Conservation (phyloP, 1,139 yeast species). For the Diutina neorugosa region DNA sequence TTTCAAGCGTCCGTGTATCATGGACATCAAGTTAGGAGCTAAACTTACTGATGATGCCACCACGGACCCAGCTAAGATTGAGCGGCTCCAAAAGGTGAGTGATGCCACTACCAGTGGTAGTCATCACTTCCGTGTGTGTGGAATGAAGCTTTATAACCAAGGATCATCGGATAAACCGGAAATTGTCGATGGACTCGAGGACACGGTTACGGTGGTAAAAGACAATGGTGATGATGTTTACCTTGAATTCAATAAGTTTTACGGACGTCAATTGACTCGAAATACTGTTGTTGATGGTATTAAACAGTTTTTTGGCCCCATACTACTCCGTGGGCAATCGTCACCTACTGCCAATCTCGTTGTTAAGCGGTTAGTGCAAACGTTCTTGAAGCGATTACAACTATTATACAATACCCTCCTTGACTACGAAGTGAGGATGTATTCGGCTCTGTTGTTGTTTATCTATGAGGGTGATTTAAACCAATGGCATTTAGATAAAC, state of each 20-base stretch:
- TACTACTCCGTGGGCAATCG: conserved; percentile 10
- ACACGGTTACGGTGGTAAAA: conserved; percentile 6
- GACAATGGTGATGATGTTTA: conserved; percentile 12
- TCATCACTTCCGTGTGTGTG: conserved; percentile 68
- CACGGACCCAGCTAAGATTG: conserved; percentile 41
- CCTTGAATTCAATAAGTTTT: conserved; percentile 47
- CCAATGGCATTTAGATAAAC: conserved; percentile 25
- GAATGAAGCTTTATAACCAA: conserved; percentile 52
- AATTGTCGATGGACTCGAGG: conserved; percentile 6
- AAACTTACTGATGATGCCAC: conserved; percentile 44
- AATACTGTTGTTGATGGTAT: conserved; percentile 39
- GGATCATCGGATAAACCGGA: not conserved
- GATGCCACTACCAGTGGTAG: conserved; percentile 69
- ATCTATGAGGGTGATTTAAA: conserved; percentile 56
- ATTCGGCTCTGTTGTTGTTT: conserved; percentile 66
- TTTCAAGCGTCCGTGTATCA: conserved; percentile 51
- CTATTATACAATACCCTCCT: conserved; percentile 52
- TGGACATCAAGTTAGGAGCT: conserved; percentile 78
- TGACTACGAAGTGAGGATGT: conserved; percentile 50
- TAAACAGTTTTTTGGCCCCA: conserved; percentile 31
- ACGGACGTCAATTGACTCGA: conserved; percentile 48
- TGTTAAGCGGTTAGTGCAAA: conserved; percentile 14
- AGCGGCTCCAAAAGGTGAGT: conserved; percentile 53
- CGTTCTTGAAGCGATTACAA: conserved; percentile 47
- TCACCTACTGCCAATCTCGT: conserved; percentile 9